Evolutionary conservation across 345 rosid genomes (phyloP).

Genomic region (Hibiscus tridactylites): DNA sequence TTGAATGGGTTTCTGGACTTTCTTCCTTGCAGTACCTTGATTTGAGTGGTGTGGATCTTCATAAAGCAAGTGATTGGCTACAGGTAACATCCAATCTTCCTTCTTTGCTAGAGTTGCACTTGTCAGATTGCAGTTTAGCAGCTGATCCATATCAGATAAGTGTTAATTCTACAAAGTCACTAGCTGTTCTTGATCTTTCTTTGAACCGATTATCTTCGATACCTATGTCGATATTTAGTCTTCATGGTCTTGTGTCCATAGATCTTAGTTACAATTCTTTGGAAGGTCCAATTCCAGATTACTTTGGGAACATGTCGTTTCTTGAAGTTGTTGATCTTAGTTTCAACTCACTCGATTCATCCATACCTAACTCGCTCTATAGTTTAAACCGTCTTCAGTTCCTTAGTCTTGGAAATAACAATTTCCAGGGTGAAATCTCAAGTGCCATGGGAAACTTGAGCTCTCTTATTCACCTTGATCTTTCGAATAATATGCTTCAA

Average conservation of each 20-base stretch:
- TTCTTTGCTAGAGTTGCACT: conserved; percentile 8
- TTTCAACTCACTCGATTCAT: neutral
- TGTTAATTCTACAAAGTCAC: no score
- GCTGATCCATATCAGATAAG: no score
- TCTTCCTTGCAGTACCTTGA: conserved; percentile 9
- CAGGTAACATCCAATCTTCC: neutral
- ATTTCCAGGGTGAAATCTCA: conserved; percentile 10
- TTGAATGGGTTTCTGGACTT: conserved; percentile 15
- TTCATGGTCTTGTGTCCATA: no score
- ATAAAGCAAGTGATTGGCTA: neutral
- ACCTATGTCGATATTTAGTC: no score
- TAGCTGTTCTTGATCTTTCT: no score
- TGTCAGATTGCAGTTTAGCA: neutral
- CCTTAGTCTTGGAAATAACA: neutral
- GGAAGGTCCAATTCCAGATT: neutral
- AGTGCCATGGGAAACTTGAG: conserved; percentile 2
- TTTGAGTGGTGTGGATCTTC: neutral
- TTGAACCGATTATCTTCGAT: no score
- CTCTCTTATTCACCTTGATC: conserved; percentile 1
- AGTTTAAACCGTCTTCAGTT: conserved; percentile 5
- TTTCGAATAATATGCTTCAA: rapidly evolving
- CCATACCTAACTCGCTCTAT: conserved; percentile 7
- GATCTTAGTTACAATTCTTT: no score
- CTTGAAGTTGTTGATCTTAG: conserved; percentile 20
- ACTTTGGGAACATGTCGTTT: neutral